These are phyloP conservation scores for Aspergillus latus DNA, from an alignment of 2,329 filamentous ascomycete species.

Conservation along the genomic window DNA sequence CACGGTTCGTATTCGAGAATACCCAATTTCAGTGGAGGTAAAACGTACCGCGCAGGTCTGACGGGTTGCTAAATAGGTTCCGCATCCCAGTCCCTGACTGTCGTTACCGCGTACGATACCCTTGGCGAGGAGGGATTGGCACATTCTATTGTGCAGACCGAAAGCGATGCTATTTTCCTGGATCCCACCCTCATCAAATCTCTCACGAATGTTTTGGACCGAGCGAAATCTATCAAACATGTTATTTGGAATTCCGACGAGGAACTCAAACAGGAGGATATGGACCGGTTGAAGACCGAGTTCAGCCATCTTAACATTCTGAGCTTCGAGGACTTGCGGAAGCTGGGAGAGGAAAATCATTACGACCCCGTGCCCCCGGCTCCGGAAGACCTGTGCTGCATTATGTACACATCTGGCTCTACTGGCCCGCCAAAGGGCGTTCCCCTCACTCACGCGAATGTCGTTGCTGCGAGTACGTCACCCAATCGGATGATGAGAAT, in stretches of 20 bases:
- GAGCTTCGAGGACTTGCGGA: slow-evolving; percentile 57
- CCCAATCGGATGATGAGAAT: background rate
- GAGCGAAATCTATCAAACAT: slow-evolving; percentile 56
- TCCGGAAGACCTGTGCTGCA: slow-evolving; percentile 76
- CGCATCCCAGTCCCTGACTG: slow-evolving; percentile 80
- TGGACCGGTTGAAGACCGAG: slow-evolving; percentile 55
- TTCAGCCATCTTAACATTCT: slow-evolving; percentile 54
- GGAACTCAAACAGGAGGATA: slow-evolving; percentile 52
- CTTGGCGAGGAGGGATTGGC: slow-evolving; percentile 80
- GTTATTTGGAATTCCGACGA: slow-evolving; percentile 60
- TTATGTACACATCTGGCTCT: slow-evolving; percentile 81
- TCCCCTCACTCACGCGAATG: slow-evolving; percentile 74
- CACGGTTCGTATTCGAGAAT: slow-evolving; percentile 54
- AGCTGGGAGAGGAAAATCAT: slow-evolving; percentile 63
- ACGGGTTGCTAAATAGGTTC: slow-evolving; percentile 47
- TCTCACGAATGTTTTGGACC: slow-evolving; percentile 55
- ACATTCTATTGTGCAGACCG: slow-evolving; percentile 81
- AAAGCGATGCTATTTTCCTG: slow-evolving; percentile 78
- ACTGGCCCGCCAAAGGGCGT: slow-evolving; percentile 89
- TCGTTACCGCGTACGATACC: slow-evolving; percentile 94
- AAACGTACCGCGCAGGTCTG: background rate
- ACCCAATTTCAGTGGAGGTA: background rate
- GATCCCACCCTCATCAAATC: slow-evolving; percentile 74
- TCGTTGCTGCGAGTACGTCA: slow-evolving; percentile 71
- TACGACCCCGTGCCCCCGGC: slow-evolving; percentile 69